Conservation (phyloP, 2,329 filamentous ascomycete genomes). For the Ceratocystis destructans region DNA sequence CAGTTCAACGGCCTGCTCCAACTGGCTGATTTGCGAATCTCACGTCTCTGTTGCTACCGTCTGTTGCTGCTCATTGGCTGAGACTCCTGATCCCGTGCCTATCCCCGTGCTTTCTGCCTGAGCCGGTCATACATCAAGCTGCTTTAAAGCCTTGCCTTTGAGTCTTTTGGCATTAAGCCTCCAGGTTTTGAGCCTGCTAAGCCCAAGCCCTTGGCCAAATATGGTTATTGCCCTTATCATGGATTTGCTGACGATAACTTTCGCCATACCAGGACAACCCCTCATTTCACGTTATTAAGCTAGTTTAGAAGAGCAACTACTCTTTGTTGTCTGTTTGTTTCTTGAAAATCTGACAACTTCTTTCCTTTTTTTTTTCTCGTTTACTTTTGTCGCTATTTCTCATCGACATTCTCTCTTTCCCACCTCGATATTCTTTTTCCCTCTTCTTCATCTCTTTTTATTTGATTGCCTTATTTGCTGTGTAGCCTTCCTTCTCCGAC, state of each 20-base stretch:
- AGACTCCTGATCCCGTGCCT: neutral
- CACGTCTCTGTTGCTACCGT: neutral
- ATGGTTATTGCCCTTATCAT: conserved; percentile 5
- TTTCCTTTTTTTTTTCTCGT: neutral
- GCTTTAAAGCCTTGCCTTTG: too few relatives aligned
- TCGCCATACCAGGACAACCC: neutral
- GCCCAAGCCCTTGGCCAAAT: too few relatives aligned
- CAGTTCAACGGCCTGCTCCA: too few relatives aligned
- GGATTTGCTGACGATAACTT: conserved; percentile 1
- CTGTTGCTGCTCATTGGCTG: conserved; percentile 2
- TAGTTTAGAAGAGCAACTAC: neutral
- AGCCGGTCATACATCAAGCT: neutral
- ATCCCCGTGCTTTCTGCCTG: neutral
- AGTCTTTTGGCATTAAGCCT: too few relatives aligned
- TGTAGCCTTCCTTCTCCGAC: neutral
- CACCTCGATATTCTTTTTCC: neutral
- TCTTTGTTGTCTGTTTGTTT: conserved; percentile 5
- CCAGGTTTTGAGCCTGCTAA: too few relatives aligned
- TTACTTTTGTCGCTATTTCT: neutral
- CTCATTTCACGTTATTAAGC: neutral
- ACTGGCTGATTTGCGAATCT: too few relatives aligned
- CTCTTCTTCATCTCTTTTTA: neutral
- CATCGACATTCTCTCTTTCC: neutral
- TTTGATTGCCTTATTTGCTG: neutral
- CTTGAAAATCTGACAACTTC: neutral